phyloP scores from a whole-genome alignment of 805 yeast genomes.

The Scheffersomyces coipomensis region DNA sequence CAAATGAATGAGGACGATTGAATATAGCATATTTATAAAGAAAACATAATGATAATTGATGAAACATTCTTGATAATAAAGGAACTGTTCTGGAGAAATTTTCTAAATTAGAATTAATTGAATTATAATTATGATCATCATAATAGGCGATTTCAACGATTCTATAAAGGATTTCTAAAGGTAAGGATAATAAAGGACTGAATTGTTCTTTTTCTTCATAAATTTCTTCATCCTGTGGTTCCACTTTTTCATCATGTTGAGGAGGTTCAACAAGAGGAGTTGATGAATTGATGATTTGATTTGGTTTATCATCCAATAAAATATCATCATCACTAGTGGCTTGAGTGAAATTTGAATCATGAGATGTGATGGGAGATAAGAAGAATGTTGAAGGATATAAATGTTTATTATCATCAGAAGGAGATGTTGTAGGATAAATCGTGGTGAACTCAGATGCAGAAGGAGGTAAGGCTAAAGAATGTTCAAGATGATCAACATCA shows the following conservation, averaged over 20 bases:
- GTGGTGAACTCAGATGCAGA: not conserved
- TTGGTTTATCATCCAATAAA: not conserved
- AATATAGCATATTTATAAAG: slow-evolving; percentile 68
- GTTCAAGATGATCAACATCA: not conserved
- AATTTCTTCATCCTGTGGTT: not conserved
- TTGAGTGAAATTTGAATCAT: slow-evolving; percentile 14
- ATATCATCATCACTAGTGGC: slow-evolving; percentile 2
- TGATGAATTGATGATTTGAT: too few species aligned
- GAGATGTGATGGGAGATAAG: slow-evolving; percentile 26
- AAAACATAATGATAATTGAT: slow-evolving; percentile 55
- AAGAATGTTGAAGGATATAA: slow-evolving; percentile 13
- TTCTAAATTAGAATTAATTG: slow-evolving; percentile 51
- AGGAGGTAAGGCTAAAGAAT: not conserved
- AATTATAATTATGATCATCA: slow-evolving; percentile 46
- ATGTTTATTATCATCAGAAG: slow-evolving; percentile 7
- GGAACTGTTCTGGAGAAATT: slow-evolving; percentile 52
- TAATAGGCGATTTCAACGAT: slow-evolving; percentile 57
- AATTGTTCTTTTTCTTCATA: slow-evolving; percentile 1
- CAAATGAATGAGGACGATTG: slow-evolving; percentile 79
- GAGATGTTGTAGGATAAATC: slow-evolving; percentile 7
- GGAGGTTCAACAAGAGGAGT: not conserved
- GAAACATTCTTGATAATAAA: slow-evolving; percentile 56
- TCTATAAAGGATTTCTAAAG: slow-evolving; percentile 55
- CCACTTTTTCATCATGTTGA: slow-evolving; percentile 3
- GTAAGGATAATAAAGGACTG: slow-evolving; percentile 31